Conservation (phyloP, 805 yeast genomes). For the Kodamaea laetipori region DNA sequence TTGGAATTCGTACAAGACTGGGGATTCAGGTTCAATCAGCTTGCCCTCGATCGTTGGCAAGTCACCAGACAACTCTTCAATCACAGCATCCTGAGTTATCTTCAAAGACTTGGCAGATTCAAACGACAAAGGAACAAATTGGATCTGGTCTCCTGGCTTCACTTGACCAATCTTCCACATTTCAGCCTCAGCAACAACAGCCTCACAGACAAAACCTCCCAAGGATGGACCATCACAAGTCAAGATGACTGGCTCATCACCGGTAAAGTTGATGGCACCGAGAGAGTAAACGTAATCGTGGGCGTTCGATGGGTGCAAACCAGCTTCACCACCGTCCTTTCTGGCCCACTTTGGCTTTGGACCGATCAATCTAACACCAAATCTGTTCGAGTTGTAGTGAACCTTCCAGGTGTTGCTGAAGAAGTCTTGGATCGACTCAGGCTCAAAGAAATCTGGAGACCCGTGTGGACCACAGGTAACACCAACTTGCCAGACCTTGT, state of each 20-base stretch:
- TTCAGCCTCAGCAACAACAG: constrained; percentile 93
- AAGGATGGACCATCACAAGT: constrained; percentile 97
- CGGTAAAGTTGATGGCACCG: constrained; percentile 97
- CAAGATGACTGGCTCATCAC: constrained; percentile 96
- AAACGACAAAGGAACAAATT: constrained; percentile 75
- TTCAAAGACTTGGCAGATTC: constrained; percentile 69
- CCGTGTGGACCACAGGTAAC: constrained; percentile 99
- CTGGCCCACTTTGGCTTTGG: constrained; percentile 98
- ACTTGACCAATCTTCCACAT: constrained; percentile 99
- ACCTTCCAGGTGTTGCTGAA: constrained; percentile 85
- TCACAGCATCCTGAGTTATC: constrained; percentile 56
- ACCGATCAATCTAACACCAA: constrained; percentile 92
- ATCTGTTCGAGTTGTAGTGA: constrained; percentile 95
- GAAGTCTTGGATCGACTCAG: constrained; percentile 74
- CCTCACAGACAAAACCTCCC: constrained; percentile 97
- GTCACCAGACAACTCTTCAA: constrained; percentile 48
- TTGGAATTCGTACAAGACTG: constrained; percentile 60
- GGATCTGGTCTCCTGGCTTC: constrained; percentile 86
- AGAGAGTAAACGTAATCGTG: constrained; percentile 96
- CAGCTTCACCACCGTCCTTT: constrained; percentile 95
- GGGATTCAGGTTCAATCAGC: constrained; percentile 53
- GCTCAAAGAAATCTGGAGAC: constrained; percentile 88
- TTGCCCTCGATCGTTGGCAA: constrained; percentile 36
- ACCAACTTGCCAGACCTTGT: constrained; percentile 77
- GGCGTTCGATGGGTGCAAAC: constrained; percentile 97